A percentile compares a stretch with the other conserved stretches of the same genome.
These are phyloP conservation scores for Venturia pyrina DNA, from an alignment of 2,329 filamentous ascomycete genomes.

Conservation along the genomic window DNA sequence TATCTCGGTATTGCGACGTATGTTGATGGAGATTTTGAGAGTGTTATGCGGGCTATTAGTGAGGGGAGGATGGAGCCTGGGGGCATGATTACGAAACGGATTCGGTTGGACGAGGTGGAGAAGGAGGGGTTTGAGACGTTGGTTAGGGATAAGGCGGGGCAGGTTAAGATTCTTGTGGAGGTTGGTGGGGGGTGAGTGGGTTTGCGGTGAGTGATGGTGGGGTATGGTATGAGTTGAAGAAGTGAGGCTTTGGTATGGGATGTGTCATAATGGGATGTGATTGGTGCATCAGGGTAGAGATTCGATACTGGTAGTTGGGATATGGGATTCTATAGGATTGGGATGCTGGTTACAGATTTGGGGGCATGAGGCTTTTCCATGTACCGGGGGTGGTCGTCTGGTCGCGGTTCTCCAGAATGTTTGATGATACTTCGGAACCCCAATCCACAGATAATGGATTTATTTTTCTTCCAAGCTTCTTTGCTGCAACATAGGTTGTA, in stretches of 20 bases:
- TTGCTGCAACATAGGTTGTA: too few species aligned
- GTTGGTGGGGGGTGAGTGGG: slow-evolving; percentile 4
- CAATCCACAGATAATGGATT: too few species aligned
- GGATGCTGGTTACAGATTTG: neutral
- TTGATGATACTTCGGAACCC: too few species aligned
- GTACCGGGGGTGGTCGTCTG: too few species aligned
- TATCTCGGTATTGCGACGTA: slow-evolving; percentile 45
- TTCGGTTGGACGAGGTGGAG: slow-evolving; percentile 36
- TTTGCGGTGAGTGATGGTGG: neutral
- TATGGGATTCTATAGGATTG: neutral
- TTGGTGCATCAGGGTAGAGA: neutral
- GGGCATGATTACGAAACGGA: slow-evolving; percentile 40
- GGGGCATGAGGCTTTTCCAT: too few species aligned
- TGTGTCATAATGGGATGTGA: neutral
- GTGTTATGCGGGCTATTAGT: slow-evolving; percentile 37
- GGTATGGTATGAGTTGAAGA: too few species aligned
- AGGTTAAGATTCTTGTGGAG: slow-evolving; percentile 12
- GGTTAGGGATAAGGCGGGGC: slow-evolving; percentile 12
- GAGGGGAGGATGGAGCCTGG: slow-evolving; percentile 31
- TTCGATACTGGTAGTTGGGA: neutral
- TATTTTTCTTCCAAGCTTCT: too few species aligned
- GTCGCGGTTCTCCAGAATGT: too few species aligned
- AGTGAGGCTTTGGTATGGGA: neutral
- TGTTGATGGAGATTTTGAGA: slow-evolving; percentile 40
- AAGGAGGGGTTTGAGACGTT: slow-evolving; percentile 18